Evolutionary conservation across 2,329 filamentous ascomycete species (phyloP).

Genomic region (Furcasterigmium furcatum): DNA sequence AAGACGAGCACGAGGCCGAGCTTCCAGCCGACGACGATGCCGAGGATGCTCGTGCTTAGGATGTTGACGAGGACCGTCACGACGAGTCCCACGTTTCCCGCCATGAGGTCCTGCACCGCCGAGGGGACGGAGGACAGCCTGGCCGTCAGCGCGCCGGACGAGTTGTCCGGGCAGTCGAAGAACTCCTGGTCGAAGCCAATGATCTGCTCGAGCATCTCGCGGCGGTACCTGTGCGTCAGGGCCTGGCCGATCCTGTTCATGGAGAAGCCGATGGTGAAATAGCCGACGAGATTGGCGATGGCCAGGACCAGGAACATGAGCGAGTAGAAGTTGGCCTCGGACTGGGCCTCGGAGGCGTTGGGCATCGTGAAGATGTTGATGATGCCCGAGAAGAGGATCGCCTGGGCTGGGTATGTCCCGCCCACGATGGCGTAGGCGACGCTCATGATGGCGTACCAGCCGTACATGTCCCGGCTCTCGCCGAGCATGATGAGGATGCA

Average conservation of each 20-base stretch:
- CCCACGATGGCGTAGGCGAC: conserved; percentile 3
- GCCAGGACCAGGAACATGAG: conserved; percentile 56
- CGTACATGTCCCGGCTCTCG: neutral
- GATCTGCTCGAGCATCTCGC: conserved; percentile 48
- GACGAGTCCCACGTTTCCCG: conserved; percentile 44
- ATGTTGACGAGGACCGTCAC: conserved; percentile 43
- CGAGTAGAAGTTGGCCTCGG: conserved; percentile 45
- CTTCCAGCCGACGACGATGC: conserved; percentile 45
- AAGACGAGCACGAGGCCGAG: conserved; percentile 44
- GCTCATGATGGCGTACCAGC: neutral
- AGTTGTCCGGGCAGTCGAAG: conserved; percentile 33
- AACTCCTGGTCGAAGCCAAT: conserved; percentile 33
- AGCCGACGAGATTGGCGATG: conserved; percentile 39
- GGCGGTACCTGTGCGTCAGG: conserved; percentile 29
- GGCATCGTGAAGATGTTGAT: conserved; percentile 25
- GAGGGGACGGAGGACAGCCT: conserved; percentile 35
- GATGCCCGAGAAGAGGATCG: conserved; percentile 34
- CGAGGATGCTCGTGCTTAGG: conserved; percentile 39
- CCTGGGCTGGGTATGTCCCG: conserved; percentile 33
- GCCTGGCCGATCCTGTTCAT: conserved; percentile 27
- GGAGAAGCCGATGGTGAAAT: conserved; percentile 32
- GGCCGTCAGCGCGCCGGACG: conserved; percentile 33
- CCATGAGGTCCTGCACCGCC: conserved; percentile 47
- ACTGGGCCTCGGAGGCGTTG: conserved; percentile 7
- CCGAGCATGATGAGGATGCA: conserved; percentile 1